Conservation (phyloP, 352 stramenopile species). For the Phytopythium sindhum region DNA sequence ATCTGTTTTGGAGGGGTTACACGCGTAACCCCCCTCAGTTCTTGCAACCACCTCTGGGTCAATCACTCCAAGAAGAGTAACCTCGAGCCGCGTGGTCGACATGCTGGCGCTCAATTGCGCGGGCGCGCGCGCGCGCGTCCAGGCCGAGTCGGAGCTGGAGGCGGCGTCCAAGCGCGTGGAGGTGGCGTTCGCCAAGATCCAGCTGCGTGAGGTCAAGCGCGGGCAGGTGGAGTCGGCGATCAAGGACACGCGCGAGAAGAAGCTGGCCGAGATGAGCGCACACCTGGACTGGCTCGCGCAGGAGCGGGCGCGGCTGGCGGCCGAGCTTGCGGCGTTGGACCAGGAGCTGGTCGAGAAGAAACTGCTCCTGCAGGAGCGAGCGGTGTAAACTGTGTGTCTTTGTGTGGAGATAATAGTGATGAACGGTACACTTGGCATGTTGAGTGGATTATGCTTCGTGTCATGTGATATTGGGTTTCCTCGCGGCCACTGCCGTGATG, state of each 20-base stretch:
- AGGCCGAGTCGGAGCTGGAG: constrained; percentile 66
- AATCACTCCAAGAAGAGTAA: not conserved
- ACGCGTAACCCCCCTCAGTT: constrained; percentile 2
- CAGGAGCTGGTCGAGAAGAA: constrained; percentile 49
- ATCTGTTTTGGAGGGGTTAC: constrained; percentile 14
- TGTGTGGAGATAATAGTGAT: not conserved
- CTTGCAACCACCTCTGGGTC: not conserved
- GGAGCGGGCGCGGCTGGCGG: constrained; percentile 44
- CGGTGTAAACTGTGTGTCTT: not conserved
- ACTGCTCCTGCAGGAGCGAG: constrained; percentile 49
- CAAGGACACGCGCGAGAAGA: constrained; percentile 26
- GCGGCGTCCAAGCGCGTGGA: constrained; percentile 63
- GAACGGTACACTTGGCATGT: not conserved
- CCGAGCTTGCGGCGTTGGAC: constrained; percentile 41
- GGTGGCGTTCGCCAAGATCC: constrained; percentile 47
- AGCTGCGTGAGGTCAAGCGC: constrained; percentile 49
- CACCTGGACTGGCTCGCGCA: constrained; percentile 57
- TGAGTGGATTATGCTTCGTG: not conserved
- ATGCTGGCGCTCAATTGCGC: constrained; percentile 72
- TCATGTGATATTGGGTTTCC: not conserved
- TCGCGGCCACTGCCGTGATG: not conserved
- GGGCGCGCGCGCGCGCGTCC: constrained; percentile 41
- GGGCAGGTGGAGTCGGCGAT: constrained; percentile 38
- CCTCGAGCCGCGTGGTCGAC: not conserved
- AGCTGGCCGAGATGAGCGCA: constrained; percentile 38